A percentile compares a stretch with the other conserved stretches of the same genome.
Evolutionary conservation across 2,329 filamentous ascomycete species (phyloP).

Genomic region (Exophiala viscosa): DNA sequence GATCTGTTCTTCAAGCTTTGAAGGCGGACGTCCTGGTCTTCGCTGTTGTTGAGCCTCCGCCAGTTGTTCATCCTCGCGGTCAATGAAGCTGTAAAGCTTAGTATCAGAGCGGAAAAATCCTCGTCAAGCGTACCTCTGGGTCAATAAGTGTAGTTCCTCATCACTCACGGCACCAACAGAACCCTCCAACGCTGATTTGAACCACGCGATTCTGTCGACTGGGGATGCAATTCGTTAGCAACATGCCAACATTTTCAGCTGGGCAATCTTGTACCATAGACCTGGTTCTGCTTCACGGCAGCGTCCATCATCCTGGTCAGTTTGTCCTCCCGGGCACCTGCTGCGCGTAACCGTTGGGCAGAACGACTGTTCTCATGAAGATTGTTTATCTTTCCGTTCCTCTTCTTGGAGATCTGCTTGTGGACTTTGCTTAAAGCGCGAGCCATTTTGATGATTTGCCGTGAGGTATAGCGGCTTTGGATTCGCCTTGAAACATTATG

Average conservation of each 20-base stretch:
- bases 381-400: conserved; percentile 65
- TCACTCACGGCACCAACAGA: conserved; percentile 35
- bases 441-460: conserved; percentile 58
- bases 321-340: conserved; percentile 76
- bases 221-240: conserved; percentile 1
- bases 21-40: conserved; percentile 78
- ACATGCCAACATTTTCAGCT: background rate
- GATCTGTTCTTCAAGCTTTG: conserved; percentile 71
- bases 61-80: conserved; percentile 37
- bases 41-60: conserved; percentile 56
- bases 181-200: conserved; percentile 60
- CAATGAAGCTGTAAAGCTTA: conserved; percentile 35
- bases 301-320: conserved; percentile 68
- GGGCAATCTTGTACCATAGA: conserved; percentile 56
- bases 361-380: conserved; percentile 88
- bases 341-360: conserved; percentile 74
- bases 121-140: conserved; percentile 52
- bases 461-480: background rate
- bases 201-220: conserved; percentile 68
- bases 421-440: conserved; percentile 75
- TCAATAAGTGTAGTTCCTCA: conserved; percentile 46
- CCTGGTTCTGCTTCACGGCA: conserved; percentile 69
- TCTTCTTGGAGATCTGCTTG: conserved; percentile 88
- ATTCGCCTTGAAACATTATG: background rate
- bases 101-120: background rate